These are phyloP conservation scores for Platismatia glauca DNA, from an alignment of 495 filamentous ascomycete species.

Conservation along the genomic window DNA sequence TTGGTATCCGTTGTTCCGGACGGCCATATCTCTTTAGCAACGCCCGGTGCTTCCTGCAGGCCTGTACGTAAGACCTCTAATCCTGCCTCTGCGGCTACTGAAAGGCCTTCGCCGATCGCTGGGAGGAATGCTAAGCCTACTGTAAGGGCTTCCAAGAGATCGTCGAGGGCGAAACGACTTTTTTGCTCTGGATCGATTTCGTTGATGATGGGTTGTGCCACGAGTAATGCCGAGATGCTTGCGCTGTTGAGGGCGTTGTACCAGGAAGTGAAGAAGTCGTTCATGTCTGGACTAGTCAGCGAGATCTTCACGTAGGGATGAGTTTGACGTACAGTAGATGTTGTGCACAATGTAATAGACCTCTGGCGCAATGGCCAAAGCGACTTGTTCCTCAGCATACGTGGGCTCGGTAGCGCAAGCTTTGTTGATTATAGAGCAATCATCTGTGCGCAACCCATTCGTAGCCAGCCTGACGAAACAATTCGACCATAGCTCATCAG, in stretches of 20 bases:
- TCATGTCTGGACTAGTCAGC: not conserved
- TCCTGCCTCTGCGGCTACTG: not conserved
- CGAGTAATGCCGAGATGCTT: not conserved
- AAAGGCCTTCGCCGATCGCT: not conserved
- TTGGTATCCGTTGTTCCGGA: too few species aligned
- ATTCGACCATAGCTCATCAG: not conserved
- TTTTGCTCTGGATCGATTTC: not conserved
- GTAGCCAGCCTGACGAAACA: not conserved
- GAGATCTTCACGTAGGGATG: not conserved
- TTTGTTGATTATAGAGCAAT: not conserved
- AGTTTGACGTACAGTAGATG: not conserved
- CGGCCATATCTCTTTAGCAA: too few species aligned
- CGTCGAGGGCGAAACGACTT: not conserved
- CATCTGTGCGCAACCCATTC: not conserved
- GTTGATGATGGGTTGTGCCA: not conserved
- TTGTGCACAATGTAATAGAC: not conserved
- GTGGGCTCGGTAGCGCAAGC: too few species aligned
- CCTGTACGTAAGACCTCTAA: not conserved
- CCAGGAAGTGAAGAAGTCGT: not conserved
- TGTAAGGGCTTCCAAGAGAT: not conserved
- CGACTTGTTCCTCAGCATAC: too few species aligned
- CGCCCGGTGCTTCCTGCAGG: not conserved
- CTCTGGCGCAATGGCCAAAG: not conserved
- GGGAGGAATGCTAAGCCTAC: not conserved
- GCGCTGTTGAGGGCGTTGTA: not conserved